Base-by-base conservation (phyloP, 2,329 filamentous ascomycete species). In the Gnomoniopsis sp. region DNA sequence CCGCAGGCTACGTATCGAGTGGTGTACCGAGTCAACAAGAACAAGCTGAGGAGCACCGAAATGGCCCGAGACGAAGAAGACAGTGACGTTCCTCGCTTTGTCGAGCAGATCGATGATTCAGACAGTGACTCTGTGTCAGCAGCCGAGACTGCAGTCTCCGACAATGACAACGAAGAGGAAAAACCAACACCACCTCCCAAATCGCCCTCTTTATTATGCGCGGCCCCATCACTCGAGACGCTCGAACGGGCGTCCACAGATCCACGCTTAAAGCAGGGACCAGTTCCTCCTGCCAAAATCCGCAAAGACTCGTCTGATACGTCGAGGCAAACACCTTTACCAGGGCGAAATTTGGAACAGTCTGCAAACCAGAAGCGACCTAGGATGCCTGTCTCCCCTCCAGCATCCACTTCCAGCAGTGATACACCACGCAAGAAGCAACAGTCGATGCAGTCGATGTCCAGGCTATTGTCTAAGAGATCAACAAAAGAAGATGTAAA, bases 1-100 rank as follows among this genome's bases (percentile, higher is more conserved):
- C 67, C 4, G 2, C 30, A 52, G 33, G 67, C 73, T 2, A 77
- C 73, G 0, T 85, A 84, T 60, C 78, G 83, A 19, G 77, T 87
- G 3, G 84, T 88, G 0, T 88, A 87, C 65, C 79, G 78, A 36
- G 79, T 85, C 62, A 81, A 78, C 62, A 82, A 77, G 61, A 84
- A 78, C 65, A 83, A 72, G 65, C 73, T 78, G 30, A 73, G 71
- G 44, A 78, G 67, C 17, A 78, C 74, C 1, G 66, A 66, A 12
- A 66, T 69, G 47, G 65, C 68, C n/a, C 65, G 65, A 33, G 66
- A 67, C 11, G 65, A 69, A 7, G 64, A 61, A n/a, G 60, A 59
- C 19, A 23, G 56, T 17, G 53, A 59, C 15, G 23, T 58, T 12
- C 55, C 52, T 43, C 57, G 62, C 1, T 61, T 62, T 33, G 55